Percentiles rank a stretch among this genome's conserved stretches.
Conservation (phyloP, 306 rosid species). For the Glycine soja region DNA sequence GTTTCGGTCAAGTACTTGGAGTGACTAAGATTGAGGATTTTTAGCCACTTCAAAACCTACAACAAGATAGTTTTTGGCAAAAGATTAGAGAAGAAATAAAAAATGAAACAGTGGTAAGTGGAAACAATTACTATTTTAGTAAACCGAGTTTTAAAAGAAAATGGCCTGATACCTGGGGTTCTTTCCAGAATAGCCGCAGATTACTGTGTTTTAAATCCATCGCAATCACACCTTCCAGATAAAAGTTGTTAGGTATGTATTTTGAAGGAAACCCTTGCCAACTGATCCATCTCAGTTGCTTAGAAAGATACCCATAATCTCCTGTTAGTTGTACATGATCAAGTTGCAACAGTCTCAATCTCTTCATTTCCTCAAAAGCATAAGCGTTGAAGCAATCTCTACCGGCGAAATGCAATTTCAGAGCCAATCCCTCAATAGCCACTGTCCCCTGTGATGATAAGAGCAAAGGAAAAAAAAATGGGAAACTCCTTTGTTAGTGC, state of each 20-base stretch:
- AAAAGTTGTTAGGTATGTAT: conserved; percentile 37
- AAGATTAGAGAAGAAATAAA: background rate
- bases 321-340: background rate
- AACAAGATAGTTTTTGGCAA: background rate
- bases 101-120: background rate
- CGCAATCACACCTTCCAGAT: conserved; percentile 33
- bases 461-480: background rate
- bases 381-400: background rate
- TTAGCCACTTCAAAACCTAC: conserved; percentile 24
- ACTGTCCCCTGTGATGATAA: background rate
- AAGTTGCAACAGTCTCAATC: conserved; percentile 3
- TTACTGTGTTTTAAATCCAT: conserved; percentile 45
- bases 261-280: conserved; percentile 44
- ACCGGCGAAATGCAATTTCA: background rate
- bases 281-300: background rate
- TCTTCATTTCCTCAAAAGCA: conserved; percentile 1
- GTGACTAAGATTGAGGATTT: conserved; percentile 43
- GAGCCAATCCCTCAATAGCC: conserved; percentile 1
- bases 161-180: conserved; percentile 39
- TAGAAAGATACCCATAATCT: background rate
- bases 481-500: too few species aligned
- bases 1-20: conserved; percentile 5
- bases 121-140: background rate
- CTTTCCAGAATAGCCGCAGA: conserved; percentile 42
- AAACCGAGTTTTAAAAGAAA: background rate